These are phyloP conservation scores for Brasenia schreberi DNA, from an alignment of 164 flowering plant species.

Conservation along the genomic window DNA sequence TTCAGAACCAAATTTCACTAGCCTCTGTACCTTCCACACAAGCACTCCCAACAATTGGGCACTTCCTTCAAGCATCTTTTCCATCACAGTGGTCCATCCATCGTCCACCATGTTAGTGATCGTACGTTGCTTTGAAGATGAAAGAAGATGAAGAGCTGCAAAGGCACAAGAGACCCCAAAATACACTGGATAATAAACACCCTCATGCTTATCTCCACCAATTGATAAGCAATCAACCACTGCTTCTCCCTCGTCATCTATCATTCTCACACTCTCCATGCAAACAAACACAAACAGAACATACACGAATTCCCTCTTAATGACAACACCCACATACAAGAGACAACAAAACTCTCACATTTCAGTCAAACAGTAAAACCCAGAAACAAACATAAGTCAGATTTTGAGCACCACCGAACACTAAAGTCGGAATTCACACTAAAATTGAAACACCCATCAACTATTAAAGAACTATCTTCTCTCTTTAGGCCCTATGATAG, in stretches of 20 bases:
- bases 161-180: constrained; percentile 84
- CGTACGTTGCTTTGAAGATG: constrained; percentile 12
- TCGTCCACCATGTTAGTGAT: constrained; percentile 12
- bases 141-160: constrained; percentile 39
- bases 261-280: not conserved
- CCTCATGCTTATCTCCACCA: constrained; percentile 21
- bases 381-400: not conserved
- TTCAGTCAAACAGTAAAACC: not conserved
- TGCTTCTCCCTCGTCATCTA: not conserved
- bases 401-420: not conserved
- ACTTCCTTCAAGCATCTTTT: constrained; percentile 62
- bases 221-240: not conserved
- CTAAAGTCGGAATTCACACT: not conserved
- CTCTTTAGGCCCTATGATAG: not conserved
- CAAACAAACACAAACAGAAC: not conserved
- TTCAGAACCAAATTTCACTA: constrained; percentile 15
- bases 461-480: not conserved
- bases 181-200: constrained; percentile 44
- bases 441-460: not conserved
- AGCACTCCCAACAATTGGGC: constrained; percentile 67
- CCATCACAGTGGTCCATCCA: constrained; percentile 26
- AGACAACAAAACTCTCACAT: not conserved
- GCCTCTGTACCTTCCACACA: constrained; percentile 52
- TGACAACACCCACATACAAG: not conserved
- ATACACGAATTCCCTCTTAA: not conserved